Base-by-base conservation (phyloP, 495 filamentous ascomycete genomes). In the Neurospora sp. region DNA sequence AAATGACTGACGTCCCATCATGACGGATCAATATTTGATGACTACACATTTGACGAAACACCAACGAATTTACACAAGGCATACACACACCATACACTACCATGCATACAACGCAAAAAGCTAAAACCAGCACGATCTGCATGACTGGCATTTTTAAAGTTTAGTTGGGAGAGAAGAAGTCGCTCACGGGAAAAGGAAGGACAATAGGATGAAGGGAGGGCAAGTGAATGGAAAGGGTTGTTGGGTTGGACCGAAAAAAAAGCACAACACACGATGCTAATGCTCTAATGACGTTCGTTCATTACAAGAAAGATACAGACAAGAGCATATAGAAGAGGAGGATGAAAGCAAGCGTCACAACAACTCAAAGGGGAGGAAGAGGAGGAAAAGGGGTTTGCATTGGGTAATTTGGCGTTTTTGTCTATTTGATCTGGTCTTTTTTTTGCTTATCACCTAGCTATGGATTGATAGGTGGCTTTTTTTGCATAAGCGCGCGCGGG, bases 1-100 rank as follows among this genome's bases (percentile, higher is more conserved):
- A 72, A 75, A 77, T 78, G 74, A 77, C 76, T 75, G 74, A 78
- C 76, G 77, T 76, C 77, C 74, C 39, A 66, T 46, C 38, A 74
- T 70, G 75, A 74, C 41, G 49, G 54, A 66, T 39, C 49, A 73
- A 49, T 60, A 31, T 72, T 72, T 71, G 39, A 49, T 72, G 42
- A 49, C 70, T 60, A 49, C 39, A 72, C 35, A 49, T 35, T 35
- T 66, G 54, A 66, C 54, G 54, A 66, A 66, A 66, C 54, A 16
- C 54, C 54, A 66, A 66, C 54, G 54, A 66, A 31, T 9, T 16
- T 66, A 66, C 54, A 60, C 14, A 31, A 66, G 31, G 35, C 49
- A 23, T 60, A 49, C 44, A 60, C 46, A 54, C 49, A 60, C 49
- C 49, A 60, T 66, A 66, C 54, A 66, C 54, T 35, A 66, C 7